Evolutionary conservation across 164 flowering plant species (phyloP).

Genomic region (Sextonia rubra): DNA sequence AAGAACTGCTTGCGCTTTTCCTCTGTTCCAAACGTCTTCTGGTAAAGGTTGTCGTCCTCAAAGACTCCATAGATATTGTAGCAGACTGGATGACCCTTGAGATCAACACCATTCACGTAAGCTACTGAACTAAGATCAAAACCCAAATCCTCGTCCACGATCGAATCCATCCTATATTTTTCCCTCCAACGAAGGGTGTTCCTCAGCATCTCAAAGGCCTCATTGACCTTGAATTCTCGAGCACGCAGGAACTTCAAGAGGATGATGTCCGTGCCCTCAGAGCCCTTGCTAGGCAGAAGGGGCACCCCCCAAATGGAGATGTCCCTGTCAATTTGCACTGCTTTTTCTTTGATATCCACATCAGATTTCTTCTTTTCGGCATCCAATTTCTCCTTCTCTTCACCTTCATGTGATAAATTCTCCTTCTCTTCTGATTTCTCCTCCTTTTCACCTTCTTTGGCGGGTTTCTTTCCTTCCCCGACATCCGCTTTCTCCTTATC

Average conservation of each 20-base stretch:
- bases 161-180: constrained; percentile 38
- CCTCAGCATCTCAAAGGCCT: constrained; percentile 66
- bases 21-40: constrained; percentile 46
- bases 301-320: constrained; percentile 74
- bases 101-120: constrained; percentile 46
- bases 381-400: constrained; percentile 4
- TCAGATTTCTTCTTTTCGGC: constrained; percentile 8
- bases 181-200: constrained; percentile 68
- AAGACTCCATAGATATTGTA: constrained; percentile 56
- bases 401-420: neutral
- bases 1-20: constrained; percentile 42
- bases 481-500: too few relatives aligned
- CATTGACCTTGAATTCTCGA: constrained; percentile 60
- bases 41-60: constrained; percentile 35
- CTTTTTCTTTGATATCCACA: constrained; percentile 8
- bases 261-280: constrained; percentile 41
- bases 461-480: constrained; percentile 3
- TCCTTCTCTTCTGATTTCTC: neutral
- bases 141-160: constrained; percentile 42
- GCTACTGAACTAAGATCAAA: constrained; percentile 20
- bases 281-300: constrained; percentile 51
- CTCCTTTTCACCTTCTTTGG: constrained; percentile 2
- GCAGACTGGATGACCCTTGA: constrained; percentile 54
- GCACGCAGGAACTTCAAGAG: constrained; percentile 77
- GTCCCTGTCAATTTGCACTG: constrained; percentile 19